Evolutionary conservation across 2,329 filamentous ascomycete genomes (phyloP).

Genomic region (Neofusicoccum kwambonambiense): DNA sequence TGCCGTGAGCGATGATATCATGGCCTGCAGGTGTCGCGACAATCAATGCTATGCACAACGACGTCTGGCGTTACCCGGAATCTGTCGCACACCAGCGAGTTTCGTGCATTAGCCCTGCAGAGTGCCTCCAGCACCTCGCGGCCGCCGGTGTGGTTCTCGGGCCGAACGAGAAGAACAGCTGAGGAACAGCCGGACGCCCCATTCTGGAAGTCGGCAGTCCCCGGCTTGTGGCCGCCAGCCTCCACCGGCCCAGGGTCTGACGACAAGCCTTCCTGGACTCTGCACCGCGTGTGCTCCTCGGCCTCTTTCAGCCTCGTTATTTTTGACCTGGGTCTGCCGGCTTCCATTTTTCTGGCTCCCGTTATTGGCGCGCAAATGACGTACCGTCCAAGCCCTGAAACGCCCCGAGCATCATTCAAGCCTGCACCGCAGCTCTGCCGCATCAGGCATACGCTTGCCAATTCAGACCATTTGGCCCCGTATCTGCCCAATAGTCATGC

Average conservation of each 20-base stretch:
- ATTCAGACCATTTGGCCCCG: background rate
- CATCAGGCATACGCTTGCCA: background rate
- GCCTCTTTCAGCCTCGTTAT: background rate
- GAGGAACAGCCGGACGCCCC: background rate
- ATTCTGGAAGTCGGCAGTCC: background rate
- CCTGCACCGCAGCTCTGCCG: background rate
- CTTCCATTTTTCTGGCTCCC: background rate
- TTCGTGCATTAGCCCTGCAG: background rate
- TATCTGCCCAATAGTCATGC: background rate
- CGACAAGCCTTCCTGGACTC: constrained; percentile 1
- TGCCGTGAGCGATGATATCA: no score
- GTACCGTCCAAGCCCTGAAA: constrained; percentile 1
- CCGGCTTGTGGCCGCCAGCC: background rate
- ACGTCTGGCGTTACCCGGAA: background rate
- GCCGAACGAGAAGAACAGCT: background rate
- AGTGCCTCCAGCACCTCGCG: background rate
- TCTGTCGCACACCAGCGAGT: background rate
- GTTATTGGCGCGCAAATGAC: background rate
- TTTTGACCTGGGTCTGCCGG: background rate
- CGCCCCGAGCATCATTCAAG: background rate
- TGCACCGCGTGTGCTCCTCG: background rate
- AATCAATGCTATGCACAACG: background rate
- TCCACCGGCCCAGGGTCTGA: background rate
- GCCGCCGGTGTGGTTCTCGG: background rate
- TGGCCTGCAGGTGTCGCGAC: background rate